Conservation (phyloP, 2,329 filamentous ascomycete genomes). For the Microsporum canis region DNA sequence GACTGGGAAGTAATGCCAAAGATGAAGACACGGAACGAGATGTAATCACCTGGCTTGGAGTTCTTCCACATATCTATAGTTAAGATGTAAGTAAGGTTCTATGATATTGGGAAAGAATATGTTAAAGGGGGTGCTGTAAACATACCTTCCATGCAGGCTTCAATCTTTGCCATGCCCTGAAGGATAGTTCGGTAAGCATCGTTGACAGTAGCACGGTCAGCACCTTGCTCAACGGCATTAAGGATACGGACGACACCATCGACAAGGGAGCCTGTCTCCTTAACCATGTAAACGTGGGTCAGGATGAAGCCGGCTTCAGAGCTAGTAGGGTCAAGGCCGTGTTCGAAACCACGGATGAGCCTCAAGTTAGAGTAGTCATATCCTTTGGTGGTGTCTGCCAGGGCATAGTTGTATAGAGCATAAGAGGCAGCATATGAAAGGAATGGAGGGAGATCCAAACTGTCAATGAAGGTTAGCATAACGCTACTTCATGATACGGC, state of each 20-base stretch:
- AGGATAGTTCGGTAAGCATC: slow-evolving; percentile 52
- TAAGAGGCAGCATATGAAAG: slow-evolving; percentile 69
- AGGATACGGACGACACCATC: slow-evolving; percentile 59
- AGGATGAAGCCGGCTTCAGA: slow-evolving; percentile 95
- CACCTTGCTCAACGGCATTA: slow-evolving; percentile 40
- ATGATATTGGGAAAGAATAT: neutral
- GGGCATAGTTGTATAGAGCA: slow-evolving; percentile 51
- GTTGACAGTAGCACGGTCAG: slow-evolving; percentile 51
- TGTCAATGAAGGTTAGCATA: slow-evolving; percentile 21
- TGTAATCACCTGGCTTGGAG: slow-evolving; percentile 73
- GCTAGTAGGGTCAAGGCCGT: slow-evolving; percentile 71
- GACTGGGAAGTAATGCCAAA: slow-evolving; percentile 87
- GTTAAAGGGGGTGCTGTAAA: slow-evolving; percentile 10
- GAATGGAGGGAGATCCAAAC: slow-evolving; percentile 71
- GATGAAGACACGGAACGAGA: slow-evolving; percentile 88
- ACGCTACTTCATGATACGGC: neutral
- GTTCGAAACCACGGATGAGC: slow-evolving; percentile 82
- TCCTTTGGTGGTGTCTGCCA: slow-evolving; percentile 45
- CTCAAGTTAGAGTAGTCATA: slow-evolving; percentile 55
- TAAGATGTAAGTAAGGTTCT: neutral
- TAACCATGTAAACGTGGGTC: slow-evolving; percentile 91
- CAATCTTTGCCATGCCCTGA: slow-evolving; percentile 55
- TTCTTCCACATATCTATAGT: slow-evolving; percentile 70
- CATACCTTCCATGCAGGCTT: slow-evolving; percentile 64
- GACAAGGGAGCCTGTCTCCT: slow-evolving; percentile 67